A percentile compares a stretch with the other conserved stretches of the same genome.
phyloP scores from a whole-genome alignment of 73 alveolate species.

The Loxodes magnus region DNA sequence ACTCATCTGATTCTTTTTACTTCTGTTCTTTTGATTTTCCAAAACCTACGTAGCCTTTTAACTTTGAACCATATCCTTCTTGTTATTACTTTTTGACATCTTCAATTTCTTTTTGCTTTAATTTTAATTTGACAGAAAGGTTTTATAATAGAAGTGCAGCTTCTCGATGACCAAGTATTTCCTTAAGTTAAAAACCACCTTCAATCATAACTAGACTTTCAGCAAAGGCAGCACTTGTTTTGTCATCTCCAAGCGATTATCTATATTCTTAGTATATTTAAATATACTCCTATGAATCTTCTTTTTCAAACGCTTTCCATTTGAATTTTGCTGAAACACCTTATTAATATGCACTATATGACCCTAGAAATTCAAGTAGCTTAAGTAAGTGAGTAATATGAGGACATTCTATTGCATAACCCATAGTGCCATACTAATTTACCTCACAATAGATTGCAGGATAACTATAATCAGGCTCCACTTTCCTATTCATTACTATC shows the following conservation, averaged over 20 bases:
- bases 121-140: too few species aligned
- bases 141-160: too few species aligned
- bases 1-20: too few species aligned
- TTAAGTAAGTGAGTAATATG: constrained; percentile 20
- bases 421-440: not conserved
- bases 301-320: constrained; percentile 9
- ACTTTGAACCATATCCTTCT: too few species aligned
- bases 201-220: not conserved
- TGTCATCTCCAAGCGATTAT: not conserved
- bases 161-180: not conserved
- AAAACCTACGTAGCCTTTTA: too few species aligned
- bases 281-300: constrained; percentile 22
- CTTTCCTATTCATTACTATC: constrained; percentile 14
- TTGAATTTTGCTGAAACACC: constrained; percentile 12
- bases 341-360: constrained; percentile 17
- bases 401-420: constrained; percentile 11
- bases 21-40: too few species aligned
- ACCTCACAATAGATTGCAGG: not conserved
- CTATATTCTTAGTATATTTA: not conserved
- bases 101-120: too few species aligned
- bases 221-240: not conserved
- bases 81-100: too few species aligned
- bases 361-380: constrained; percentile 21
- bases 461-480: constrained; percentile 1
- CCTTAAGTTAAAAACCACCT: not conserved